These are phyloP conservation scores for Trapa incisa DNA, from an alignment of 345 rosid genomes.

Conservation along the genomic window DNA sequence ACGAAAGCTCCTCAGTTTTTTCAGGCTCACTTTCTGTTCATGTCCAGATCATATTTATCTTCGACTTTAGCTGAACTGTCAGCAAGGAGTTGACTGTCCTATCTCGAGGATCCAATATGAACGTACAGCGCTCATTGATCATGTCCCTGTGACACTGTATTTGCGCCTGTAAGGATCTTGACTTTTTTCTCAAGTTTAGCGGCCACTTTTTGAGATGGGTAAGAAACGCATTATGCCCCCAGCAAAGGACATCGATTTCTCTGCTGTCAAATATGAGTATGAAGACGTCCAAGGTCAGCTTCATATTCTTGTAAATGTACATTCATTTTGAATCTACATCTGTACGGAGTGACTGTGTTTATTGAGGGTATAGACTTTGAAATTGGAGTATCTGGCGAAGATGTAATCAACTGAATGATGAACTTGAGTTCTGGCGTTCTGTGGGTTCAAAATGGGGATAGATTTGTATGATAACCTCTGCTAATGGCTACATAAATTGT, in stretches of 20 bases:
- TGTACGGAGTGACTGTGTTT: too few species aligned
- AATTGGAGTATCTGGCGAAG: not conserved
- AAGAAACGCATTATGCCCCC: conserved; percentile 45
- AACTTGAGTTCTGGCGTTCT: not conserved
- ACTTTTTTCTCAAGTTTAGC: too few species aligned
- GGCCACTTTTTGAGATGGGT: conserved; percentile 24
- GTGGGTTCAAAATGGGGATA: not conserved
- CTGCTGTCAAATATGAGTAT: conserved; percentile 37
- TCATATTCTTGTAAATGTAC: not conserved
- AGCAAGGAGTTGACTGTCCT: too few species aligned
- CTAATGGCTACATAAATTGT: not conserved
- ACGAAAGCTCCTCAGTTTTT: too few species aligned
- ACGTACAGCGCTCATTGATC: too few species aligned
- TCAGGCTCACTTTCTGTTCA: too few species aligned
- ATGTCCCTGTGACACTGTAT: too few species aligned
- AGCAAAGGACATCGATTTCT: conserved; percentile 43
- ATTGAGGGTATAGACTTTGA: not conserved
- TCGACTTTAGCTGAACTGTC: too few species aligned
- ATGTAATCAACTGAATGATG: not conserved
- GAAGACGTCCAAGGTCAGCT: conserved; percentile 44
- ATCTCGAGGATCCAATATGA: too few species aligned
- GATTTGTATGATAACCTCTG: not conserved
- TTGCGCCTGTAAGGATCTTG: too few species aligned
- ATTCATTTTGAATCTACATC: not conserved
- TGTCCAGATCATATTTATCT: too few species aligned